These are phyloP conservation scores for Trifolium fragiferum DNA, from an alignment of 306 rosid genomes.

Conservation along the genomic window DNA sequence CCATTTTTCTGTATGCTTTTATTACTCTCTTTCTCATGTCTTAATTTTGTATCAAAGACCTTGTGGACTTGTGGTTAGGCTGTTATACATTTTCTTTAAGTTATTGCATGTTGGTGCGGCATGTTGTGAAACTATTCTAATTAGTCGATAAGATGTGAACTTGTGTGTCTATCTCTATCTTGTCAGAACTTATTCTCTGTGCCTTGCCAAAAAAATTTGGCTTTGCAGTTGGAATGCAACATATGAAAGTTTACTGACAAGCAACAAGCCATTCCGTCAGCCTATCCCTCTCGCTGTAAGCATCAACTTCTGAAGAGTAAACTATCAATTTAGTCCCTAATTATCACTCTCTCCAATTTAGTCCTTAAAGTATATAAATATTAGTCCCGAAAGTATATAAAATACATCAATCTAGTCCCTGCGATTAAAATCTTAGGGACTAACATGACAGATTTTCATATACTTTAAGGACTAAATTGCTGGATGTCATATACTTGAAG, in stretches of 20 bases:
- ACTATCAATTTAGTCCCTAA: neutral
- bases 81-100: neutral
- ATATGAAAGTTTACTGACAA: slow-evolving; percentile 80
- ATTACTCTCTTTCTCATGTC: neutral
- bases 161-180: slow-evolving; percentile 28
- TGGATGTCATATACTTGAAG: neutral
- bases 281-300: slow-evolving; percentile 83
- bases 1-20: neutral
- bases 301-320: slow-evolving; percentile 13
- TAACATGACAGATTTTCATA: neutral
- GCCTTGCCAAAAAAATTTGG: slow-evolving; percentile 58
- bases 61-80: slow-evolving; percentile 7
- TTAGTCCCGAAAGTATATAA: neutral
- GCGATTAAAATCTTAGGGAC: neutral
- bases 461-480: too few species aligned
- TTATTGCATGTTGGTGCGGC: slow-evolving; percentile 2
- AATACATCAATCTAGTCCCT: neutral
- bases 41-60: slow-evolving; percentile 10
- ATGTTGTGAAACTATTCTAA: neutral
- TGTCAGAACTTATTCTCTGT: slow-evolving; percentile 71
- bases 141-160: slow-evolving; percentile 43
- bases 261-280: slow-evolving; percentile 86
- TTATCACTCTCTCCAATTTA: neutral
- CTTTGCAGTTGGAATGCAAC: slow-evolving; percentile 95
- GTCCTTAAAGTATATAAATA: neutral